Evolutionary conservation across 805 yeast genomes (phyloP), one percentile per base, ranked within the genome.

Genomic region (Yarrowia yakushimensis): DNA sequence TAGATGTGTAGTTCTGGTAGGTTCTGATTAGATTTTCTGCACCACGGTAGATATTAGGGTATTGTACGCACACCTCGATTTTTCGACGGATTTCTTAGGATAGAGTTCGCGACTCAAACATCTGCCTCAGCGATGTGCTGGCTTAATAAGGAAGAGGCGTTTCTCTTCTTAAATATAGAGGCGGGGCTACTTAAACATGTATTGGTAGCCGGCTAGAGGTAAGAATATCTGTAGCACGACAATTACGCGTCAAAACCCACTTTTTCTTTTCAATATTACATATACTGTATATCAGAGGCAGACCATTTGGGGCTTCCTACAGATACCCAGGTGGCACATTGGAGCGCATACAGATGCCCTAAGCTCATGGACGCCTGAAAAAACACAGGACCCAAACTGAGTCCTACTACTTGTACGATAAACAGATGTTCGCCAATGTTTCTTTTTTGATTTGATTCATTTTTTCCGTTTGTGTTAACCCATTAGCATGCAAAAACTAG

Each of bases 401-500:
- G 37, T 33, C 13, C 41, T 18, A 36, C 41, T 36, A 36, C n/a
- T n/a, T n/a, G n/a, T n/a, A n/a, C 41, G 13, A 36, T 36, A 10
- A 36, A 34, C 18, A 8, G 13, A 7, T 13, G 13, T 45, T 30
- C 27, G 11, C 28, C 50, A 25, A 25, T 8, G 25, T 25, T 45
- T 45, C 30, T 42, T 45, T 45, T 13, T 30, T 8, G 52, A 25
- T 45, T 45, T 45, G 27, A 45, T 45, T 45, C 52, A 45, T 45
- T 45, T 45, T 45, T 41, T 27, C 17, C 18, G 46, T 25, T 37
- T 41, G 23, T 43, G 52, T 45, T 45, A 45, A 55, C 39, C 48
- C 42, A 52, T 52, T 52, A 52, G 59, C 43, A 52, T 52, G 59
- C 59, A 52, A 52, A 45, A 46, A 37, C 74, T 81, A 90, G 76